Evolutionary conservation across 495 filamentous ascomycete species (phyloP).

Genomic region (Viridothelium virens): DNA sequence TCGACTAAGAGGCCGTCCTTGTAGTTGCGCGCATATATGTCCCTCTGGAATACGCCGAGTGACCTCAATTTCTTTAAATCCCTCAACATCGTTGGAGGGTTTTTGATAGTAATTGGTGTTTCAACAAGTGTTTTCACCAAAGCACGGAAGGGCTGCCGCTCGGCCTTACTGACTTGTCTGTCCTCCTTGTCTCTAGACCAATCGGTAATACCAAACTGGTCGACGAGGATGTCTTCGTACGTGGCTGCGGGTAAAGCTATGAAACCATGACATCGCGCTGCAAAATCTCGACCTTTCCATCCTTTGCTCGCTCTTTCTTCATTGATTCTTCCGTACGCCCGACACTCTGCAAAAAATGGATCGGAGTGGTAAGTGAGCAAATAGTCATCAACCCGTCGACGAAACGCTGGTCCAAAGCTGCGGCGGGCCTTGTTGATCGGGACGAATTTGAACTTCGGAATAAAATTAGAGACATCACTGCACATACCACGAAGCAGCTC

Average conservation of each 20-base stretch:
- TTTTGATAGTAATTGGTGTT: background rate
- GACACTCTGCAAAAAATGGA: slow-evolving; percentile 9
- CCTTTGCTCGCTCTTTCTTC: background rate
- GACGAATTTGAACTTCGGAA: background rate
- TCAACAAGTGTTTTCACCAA: slow-evolving; percentile 6
- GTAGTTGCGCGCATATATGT: background rate
- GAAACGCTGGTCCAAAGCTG: background rate
- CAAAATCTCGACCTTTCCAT: background rate
- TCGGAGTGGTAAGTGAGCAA: slow-evolving; percentile 4
- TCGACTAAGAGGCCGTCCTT: background rate
- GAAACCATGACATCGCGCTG: background rate
- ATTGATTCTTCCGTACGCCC: slow-evolving; percentile 3
- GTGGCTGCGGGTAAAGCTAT: slow-evolving; percentile 3
- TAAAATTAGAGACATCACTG: background rate
- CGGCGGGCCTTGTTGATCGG: background rate
- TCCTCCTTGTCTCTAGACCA: background rate
- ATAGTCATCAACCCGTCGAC: background rate
- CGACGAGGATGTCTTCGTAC: slow-evolving; percentile 5
- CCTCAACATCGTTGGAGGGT: background rate
- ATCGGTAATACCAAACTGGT: background rate
- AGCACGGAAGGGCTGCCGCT: slow-evolving; percentile 5
- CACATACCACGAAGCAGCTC: background rate
- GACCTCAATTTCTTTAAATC: background rate
- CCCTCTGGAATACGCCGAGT: background rate
- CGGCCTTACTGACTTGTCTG: background rate